Evolutionary conservation across 306 rosid species (phyloP).

Genomic region (Neltuma alba): DNA sequence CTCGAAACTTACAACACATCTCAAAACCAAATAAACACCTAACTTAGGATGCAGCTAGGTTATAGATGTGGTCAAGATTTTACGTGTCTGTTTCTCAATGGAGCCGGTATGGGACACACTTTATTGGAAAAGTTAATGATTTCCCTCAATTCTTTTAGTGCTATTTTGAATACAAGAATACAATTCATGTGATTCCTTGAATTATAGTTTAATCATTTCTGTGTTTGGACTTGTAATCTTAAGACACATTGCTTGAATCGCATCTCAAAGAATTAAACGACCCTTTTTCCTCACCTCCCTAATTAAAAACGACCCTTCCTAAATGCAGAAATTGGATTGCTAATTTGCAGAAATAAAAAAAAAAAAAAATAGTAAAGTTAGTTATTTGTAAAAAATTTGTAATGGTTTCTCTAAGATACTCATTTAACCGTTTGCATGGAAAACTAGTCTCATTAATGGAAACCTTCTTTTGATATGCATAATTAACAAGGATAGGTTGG

Average conservation of each 20-base stretch:
- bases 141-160: too few species aligned
- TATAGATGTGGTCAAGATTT: not conserved
- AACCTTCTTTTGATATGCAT: not conserved
- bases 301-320: not conserved
- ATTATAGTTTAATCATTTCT: too few species aligned
- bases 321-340: not conserved
- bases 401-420: not conserved
- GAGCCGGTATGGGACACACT: too few species aligned
- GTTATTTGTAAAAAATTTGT: not conserved
- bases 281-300: not conserved
- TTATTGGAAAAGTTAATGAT: too few species aligned
- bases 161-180: too few species aligned
- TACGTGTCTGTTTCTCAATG: too few species aligned
- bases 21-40: constrained; percentile 3
- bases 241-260: too few species aligned
- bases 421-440: not conserved
- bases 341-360: not conserved
- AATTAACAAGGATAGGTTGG: not conserved
- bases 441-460: not conserved
- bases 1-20: constrained; percentile 15
- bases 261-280: too few species aligned
- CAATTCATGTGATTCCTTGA: too few species aligned
- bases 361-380: not conserved
- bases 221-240: too few species aligned
- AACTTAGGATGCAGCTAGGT: constrained; percentile 17